A percentile compares a stretch with the other conserved stretches of the same genome.
Evolutionary conservation across 163 green algal genomes (phyloP).

Genomic region (Scenedesmus sp.): DNA sequence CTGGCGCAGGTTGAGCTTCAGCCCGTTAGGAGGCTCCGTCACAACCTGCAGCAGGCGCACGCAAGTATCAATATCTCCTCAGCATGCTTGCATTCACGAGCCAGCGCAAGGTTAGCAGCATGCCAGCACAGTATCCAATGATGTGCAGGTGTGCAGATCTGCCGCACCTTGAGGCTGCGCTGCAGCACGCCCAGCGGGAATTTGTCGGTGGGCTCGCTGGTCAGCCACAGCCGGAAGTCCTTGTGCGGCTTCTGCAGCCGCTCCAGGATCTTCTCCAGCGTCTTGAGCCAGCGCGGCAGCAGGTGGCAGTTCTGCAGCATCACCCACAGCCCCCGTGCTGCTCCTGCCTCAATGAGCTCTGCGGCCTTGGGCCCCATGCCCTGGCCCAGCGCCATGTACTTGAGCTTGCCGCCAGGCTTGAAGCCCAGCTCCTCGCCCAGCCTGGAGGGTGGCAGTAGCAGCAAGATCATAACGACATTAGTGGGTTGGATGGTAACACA

Average conservation of each 20-base stretch:
- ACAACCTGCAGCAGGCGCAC: conserved; percentile 71
- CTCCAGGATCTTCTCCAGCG: conserved; percentile 92
- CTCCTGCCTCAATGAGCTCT: conserved; percentile 86
- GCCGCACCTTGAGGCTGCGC: conserved; percentile 79
- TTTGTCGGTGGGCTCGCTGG: conserved; percentile 86
- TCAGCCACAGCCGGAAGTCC: conserved; percentile 93
- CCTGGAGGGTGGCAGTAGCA: conserved; percentile 38
- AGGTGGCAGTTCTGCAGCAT: conserved; percentile 93
- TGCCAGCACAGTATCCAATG: neutral
- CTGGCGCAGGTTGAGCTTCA: conserved; percentile 92
- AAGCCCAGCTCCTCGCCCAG: conserved; percentile 92
- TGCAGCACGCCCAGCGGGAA: conserved; percentile 93
- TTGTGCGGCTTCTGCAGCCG: conserved; percentile 83
- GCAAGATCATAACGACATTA: neutral
- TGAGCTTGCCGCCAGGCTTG: conserved; percentile 86
- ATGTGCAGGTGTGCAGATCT: neutral
- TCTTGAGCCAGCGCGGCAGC: conserved; percentile 88
- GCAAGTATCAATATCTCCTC: neutral
- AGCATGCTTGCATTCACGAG: neutral
- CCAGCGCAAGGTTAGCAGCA: neutral
- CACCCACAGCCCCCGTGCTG: conserved; percentile 85
- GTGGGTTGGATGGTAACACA: too few species aligned
- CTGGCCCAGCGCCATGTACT: conserved; percentile 94
- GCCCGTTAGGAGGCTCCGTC: conserved; percentile 91
- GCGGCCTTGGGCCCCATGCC: conserved; percentile 87